These are phyloP conservation scores for Cladorrhinum samala DNA, from an alignment of 495 filamentous ascomycete genomes.

Conservation along the genomic window DNA sequence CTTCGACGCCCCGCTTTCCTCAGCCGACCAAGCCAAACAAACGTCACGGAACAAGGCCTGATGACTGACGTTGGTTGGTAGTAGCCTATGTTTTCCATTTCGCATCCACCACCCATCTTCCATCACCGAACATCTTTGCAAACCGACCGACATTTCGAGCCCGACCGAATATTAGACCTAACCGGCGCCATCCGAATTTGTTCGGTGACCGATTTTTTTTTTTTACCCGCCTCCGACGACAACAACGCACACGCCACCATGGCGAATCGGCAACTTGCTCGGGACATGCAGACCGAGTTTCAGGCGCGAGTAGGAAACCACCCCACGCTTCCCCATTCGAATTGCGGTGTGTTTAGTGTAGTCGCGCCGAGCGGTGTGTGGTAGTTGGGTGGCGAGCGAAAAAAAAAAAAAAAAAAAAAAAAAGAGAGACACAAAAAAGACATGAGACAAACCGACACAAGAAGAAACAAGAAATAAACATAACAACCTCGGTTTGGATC, in stretches of 20 bases:
- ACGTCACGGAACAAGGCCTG: too few species aligned
- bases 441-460: too few species aligned
- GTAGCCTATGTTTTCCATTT: too few species aligned
- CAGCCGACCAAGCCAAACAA: too few species aligned
- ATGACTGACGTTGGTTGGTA: too few species aligned
- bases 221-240: neutral
- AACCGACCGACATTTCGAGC: too few species aligned
- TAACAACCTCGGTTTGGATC: too few species aligned
- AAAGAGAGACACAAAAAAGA: neutral
- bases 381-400: neutral
- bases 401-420: neutral
- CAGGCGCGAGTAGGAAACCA: constrained; percentile 40
- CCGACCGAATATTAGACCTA: neutral
- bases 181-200: neutral
- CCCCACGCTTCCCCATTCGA: constrained; percentile 2
- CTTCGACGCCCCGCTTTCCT: too few species aligned
- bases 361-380: neutral
- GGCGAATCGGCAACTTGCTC: constrained; percentile 46
- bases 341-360: neutral
- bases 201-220: neutral
- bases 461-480: too few species aligned
- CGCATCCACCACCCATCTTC: too few species aligned
- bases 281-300: constrained; percentile 49
- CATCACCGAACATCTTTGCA: too few species aligned
- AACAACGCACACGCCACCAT: constrained; percentile 25